Evolutionary conservation across 768 basidiomycete genomes (phyloP), one percentile per base, ranked within the genome.

Genomic region (Xanthoconium stramineum): DNA sequence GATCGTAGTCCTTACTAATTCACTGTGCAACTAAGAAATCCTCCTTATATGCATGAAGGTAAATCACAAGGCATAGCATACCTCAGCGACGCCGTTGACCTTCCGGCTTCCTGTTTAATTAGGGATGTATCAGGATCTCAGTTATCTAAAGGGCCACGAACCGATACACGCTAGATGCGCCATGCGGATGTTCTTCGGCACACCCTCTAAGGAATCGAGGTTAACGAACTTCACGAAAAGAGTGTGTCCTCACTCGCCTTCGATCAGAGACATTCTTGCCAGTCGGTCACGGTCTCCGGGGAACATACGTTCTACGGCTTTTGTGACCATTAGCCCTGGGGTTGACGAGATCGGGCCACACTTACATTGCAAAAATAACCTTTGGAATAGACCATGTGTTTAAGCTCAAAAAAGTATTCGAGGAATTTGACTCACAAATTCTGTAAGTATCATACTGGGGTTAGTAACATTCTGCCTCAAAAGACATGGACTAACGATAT

Each of bases 61-160:
- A 38, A 28, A 42, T 29, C 17, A 32, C 19, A 38, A 46, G 20
- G 36, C 59, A 32, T 60, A 87, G 36, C 59, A 30, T 60, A 87
- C 84, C 76, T 94, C 96, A 11, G 97, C 96, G 14, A 98, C 97
- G 66, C 97, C 96, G 64, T 99, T 99, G 65, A 94, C 89, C 69
- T 86, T 90, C 63, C 86, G 83, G 65, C 87, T 89, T 30, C 85
- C 84, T 85, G 55, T 48, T 59, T 17, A 24, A 32, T 47, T 33
- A 2, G 48, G 36, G n/a, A 52, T 32, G 45, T 28, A 20, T 58
- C 53, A 55, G 33, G 51, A 36, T 37, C 10, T 11, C 20, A 15
- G 13, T 10, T 17, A 15, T 28, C 10, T 8, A 47, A 49, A 6
- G 40, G 57, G 42, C 3, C 9, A 70, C 61, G 45, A 63, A 73